These are phyloP conservation scores for Cladosporium oxysporum DNA, from an alignment of 2,329 filamentous ascomycete species.

Conservation along the genomic window DNA sequence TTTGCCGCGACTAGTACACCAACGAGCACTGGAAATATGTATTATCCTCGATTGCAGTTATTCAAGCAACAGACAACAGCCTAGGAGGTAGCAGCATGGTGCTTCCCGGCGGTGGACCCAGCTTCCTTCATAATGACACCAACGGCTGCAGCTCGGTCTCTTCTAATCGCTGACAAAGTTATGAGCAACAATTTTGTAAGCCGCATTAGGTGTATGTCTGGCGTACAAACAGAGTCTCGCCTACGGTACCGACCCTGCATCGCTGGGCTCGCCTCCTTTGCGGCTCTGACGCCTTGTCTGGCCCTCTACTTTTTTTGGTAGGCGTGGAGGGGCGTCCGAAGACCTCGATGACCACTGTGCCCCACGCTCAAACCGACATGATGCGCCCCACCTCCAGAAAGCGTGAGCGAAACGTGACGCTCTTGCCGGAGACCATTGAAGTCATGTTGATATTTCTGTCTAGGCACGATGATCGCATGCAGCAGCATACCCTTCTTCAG, in stretches of 20 bases:
- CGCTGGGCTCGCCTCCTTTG: neutral
- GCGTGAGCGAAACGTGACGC: neutral
- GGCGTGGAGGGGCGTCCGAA: slow-evolving; percentile 3
- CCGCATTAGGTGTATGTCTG: neutral
- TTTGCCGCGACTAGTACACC: neutral
- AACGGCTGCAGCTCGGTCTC: slow-evolving; percentile 19
- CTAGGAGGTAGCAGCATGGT: slow-evolving; percentile 8
- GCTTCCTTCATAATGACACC: slow-evolving; percentile 15
- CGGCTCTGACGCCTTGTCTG: neutral
- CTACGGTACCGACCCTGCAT: neutral
- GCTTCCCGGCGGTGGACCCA: slow-evolving; percentile 1
- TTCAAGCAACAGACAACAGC: neutral
- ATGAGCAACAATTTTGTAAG: slow-evolving; percentile 12
- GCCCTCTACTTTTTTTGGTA: neutral
- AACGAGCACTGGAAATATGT: neutral
- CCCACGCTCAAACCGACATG: neutral
- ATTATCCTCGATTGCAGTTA: neutral
- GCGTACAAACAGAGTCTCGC: neutral
- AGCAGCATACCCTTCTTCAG: too few relatives aligned
- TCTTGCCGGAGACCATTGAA: neutral
- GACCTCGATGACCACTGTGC: neutral
- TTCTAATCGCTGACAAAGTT: slow-evolving; percentile 19
- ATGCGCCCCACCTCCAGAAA: slow-evolving; percentile 1
- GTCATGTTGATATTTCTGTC: neutral
- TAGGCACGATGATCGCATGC: too few relatives aligned